phyloP scores from a whole-genome alignment of 2,329 filamentous ascomycete species.

The Emergomyces orientalis region DNA sequence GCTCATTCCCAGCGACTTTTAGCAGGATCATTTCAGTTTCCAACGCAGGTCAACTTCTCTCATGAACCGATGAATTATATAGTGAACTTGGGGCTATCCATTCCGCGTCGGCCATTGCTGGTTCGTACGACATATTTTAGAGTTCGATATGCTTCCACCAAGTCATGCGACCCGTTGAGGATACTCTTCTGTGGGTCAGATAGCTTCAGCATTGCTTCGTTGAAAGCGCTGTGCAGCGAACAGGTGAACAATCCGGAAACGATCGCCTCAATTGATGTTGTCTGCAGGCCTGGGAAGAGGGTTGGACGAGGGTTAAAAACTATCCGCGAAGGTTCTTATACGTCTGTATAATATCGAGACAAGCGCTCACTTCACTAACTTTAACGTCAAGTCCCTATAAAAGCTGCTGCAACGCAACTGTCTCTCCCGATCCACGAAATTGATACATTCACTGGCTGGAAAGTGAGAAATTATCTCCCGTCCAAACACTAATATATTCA shows the following conservation, averaged over 20 bases:
- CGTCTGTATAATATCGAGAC: neutral
- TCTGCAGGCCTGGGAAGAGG: conserved; percentile 70
- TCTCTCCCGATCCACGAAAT: conserved; percentile 61
- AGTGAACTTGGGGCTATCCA: conserved; percentile 15
- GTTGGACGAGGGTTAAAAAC: conserved; percentile 64
- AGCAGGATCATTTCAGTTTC: neutral
- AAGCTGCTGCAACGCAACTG: conserved; percentile 53
- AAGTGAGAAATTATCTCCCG: conserved; percentile 41
- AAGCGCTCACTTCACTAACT: neutral
- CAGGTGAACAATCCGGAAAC: conserved; percentile 43
- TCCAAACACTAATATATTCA: conserved; percentile 1
- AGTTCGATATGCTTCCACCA: conserved; percentile 23
- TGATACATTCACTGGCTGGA: conserved; percentile 76
- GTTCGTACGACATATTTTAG: conserved; percentile 9
- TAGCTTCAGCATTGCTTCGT: conserved; percentile 70
- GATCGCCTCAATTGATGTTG: conserved; percentile 73
- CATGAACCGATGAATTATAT: conserved; percentile 5
- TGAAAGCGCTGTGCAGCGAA: conserved; percentile 59
- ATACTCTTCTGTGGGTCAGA: conserved; percentile 96
- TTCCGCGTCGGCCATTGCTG: conserved; percentile 18
- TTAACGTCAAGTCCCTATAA: conserved; percentile 57
- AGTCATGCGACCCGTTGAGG: conserved; percentile 50
- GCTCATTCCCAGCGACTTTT: neutral
- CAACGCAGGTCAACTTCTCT: neutral
- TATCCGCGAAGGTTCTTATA: conserved; percentile 50